Percentiles rank a stretch among this genome's conserved stretches.
These are phyloP conservation scores for Pichia sp. DNA, from an alignment of 1,139 yeast species.

Conservation along the genomic window DNA sequence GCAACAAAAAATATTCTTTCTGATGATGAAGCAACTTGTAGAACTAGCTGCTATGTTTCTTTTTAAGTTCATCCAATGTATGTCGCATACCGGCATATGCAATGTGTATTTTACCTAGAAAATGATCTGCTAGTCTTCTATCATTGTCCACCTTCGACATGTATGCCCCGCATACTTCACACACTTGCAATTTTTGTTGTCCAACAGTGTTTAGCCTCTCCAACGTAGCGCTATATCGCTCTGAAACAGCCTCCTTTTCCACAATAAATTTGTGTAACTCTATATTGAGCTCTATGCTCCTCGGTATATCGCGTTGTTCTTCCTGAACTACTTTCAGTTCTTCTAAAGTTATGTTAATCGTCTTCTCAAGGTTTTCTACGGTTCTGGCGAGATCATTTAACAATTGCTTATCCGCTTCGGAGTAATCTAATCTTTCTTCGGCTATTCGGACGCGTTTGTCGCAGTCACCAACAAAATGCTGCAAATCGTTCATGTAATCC, in stretches of 20 bases:
- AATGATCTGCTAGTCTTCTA: conserved; percentile 86
- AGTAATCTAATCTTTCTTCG: conserved; percentile 63
- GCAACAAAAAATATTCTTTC: too few relatives aligned
- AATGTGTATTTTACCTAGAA: conserved; percentile 80
- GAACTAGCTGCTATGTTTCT: conserved; percentile 24
- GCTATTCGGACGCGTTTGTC: conserved; percentile 65
- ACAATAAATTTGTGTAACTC: conserved; percentile 41
- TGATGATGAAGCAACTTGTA: too few relatives aligned
- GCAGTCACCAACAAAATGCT: conserved; percentile 58
- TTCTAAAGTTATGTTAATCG: conserved; percentile 63
- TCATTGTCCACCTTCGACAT: conserved; percentile 85
- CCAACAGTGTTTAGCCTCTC: conserved; percentile 83
- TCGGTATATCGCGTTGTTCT: conserved; percentile 46
- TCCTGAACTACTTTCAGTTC: conserved; percentile 30
- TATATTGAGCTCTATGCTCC: conserved; percentile 44
- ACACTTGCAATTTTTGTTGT: conserved; percentile 86
- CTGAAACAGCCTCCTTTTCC: conserved; percentile 47
- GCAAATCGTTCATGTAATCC: conserved; percentile 58
- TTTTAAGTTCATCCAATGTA: conserved; percentile 48
- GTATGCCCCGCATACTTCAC: conserved; percentile 89
- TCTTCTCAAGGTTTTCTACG: conserved; percentile 61
- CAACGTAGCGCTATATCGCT: conserved; percentile 53
- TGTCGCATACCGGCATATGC: conserved; percentile 75
- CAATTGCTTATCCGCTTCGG: conserved; percentile 58
- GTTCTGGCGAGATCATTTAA: conserved; percentile 57